Conservation (phyloP, 306 rosid species). For the Carpinus viminea region DNA sequence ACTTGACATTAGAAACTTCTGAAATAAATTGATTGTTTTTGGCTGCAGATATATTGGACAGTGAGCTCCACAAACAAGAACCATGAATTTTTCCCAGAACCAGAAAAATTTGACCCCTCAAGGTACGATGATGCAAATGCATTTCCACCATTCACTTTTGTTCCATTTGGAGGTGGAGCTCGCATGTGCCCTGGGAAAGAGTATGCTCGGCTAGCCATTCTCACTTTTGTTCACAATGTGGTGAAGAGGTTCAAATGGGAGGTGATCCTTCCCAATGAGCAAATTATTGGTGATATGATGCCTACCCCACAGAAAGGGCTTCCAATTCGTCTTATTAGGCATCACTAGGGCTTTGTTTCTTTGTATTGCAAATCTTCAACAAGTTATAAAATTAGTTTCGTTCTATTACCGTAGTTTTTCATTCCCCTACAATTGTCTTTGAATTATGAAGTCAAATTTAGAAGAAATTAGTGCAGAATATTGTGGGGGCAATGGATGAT, state of each 20-base stretch:
- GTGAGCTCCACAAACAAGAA: conserved; percentile 35
- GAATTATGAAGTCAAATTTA: too few relatives aligned
- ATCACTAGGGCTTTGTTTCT: too few relatives aligned
- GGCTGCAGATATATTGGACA: conserved; percentile 46
- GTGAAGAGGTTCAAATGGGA: neutral
- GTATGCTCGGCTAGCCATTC: neutral
- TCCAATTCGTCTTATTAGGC: neutral
- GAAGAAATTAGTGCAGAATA: too few relatives aligned
- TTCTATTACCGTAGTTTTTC: too few relatives aligned
- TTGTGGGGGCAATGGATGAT: too few relatives aligned
- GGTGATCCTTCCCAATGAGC: neutral
- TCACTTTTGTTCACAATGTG: neutral
- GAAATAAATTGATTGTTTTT: too few relatives aligned
- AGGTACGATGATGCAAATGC: neutral
- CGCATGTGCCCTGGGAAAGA: conserved; percentile 16
- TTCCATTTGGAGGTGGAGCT: conserved; percentile 10
- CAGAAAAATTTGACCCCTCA: neutral
- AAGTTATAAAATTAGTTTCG: too few relatives aligned
- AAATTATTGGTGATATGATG: neutral
- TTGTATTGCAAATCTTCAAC: too few relatives aligned
- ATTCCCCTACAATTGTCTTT: too few relatives aligned
- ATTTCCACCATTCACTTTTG: neutral
- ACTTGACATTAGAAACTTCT: too few relatives aligned
- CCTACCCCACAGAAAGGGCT: neutral
- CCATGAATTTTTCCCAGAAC: conserved; percentile 6